Evolutionary conservation across 768 basidiomycete species (phyloP).

Genomic region (Boletus pseudopeckii): DNA sequence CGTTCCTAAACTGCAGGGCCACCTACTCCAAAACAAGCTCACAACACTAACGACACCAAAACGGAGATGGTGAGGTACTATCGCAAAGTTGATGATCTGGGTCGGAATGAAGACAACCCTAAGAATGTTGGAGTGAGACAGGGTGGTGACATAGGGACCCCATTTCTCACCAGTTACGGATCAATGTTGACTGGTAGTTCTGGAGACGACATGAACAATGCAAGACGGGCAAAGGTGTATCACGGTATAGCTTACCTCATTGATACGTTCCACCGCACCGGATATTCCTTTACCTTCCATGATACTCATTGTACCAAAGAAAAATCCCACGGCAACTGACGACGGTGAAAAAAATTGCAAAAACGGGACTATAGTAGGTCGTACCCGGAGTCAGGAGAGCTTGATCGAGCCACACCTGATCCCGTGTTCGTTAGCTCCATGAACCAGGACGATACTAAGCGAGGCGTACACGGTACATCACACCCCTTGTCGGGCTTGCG

Average conservation of each 20-base stretch:
- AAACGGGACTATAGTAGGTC: conserved; percentile 3
- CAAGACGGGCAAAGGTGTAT: not conserved
- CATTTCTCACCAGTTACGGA: conserved; percentile 65
- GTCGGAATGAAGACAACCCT: conserved; percentile 76
- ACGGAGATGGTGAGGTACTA: conserved; percentile 75
- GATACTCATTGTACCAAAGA: conserved; percentile 75
- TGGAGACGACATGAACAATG: conserved; percentile 27
- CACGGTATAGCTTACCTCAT: conserved; percentile 24
- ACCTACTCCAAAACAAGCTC: conserved; percentile 80
- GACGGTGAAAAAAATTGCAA: conserved; percentile 3
- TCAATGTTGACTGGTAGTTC: conserved; percentile 69
- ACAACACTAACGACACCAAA: conserved; percentile 74
- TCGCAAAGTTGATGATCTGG: conserved; percentile 73
- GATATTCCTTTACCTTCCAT: conserved; percentile 67
- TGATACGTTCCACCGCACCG: conserved; percentile 49
- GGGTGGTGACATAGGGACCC: not conserved
- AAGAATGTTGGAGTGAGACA: not conserved
- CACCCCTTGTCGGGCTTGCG: conserved; percentile 50
- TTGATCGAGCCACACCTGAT: conserved; percentile 80
- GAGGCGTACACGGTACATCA: conserved; percentile 57
- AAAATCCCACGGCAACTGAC: conserved; percentile 45
- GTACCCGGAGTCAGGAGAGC: conserved; percentile 67
- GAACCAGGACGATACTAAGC: not conserved
- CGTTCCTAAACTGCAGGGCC: not conserved
- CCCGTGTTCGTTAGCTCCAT: not conserved